These are phyloP conservation scores for Fusarium subtropicale DNA, from an alignment of 2,329 filamentous ascomycete species.

Conservation along the genomic window DNA sequence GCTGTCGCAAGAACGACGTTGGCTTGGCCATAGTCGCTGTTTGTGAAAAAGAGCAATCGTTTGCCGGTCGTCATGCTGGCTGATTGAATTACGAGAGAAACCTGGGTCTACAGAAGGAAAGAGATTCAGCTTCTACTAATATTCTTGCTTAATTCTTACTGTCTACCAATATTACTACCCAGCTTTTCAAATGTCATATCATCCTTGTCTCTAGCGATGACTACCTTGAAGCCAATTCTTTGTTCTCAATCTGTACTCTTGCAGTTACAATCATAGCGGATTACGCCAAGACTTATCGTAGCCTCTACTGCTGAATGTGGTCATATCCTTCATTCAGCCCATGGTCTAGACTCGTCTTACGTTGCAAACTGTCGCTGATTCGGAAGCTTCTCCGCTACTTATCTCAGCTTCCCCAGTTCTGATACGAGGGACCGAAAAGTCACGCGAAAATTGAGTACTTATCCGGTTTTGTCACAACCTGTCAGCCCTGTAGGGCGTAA, in stretches of 20 bases:
- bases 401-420: not conserved
- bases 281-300: not conserved
- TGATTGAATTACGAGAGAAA: rapidly evolving
- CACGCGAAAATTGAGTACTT: not conserved
- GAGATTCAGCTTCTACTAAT: not conserved
- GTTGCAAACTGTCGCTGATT: not conserved
- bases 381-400: not conserved
- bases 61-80: rapidly evolving
- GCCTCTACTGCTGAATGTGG: not conserved
- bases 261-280: rapidly evolving
- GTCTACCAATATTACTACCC: rapidly evolving
- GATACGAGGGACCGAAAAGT: not conserved
- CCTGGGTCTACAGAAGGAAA: not conserved
- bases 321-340: not conserved
- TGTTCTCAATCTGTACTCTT: not conserved
- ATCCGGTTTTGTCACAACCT: not conserved
- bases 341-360: not conserved
- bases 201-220: not conserved
- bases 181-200: not conserved
- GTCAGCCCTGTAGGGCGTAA: not conserved
- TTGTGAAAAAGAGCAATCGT: not conserved
- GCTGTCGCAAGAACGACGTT: not conserved
- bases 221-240: not conserved
- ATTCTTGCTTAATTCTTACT: not conserved
- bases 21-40: not conserved